Base-by-base conservation (phyloP, 345 rosid species). In the Punica granatum region DNA sequence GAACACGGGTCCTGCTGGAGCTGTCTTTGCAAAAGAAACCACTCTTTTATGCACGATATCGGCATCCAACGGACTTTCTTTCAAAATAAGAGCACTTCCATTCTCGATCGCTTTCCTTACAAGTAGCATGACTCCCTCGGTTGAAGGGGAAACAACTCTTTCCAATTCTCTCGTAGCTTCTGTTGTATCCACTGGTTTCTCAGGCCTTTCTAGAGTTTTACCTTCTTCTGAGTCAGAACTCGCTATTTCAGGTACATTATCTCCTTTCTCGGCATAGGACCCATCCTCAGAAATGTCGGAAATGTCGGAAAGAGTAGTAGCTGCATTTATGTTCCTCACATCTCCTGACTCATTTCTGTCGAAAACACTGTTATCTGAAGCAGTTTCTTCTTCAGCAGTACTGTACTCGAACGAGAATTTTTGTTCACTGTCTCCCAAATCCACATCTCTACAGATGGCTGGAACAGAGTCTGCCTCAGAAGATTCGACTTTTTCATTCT, bases 41-140 rank as follows among this genome's bases (percentile, higher is more conserved):
- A 86, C 77, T 64, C 76, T 83, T 67, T 86, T 73, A 67, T 79
- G 86, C 37, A 89, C 73, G 35, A 28, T 68, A 71, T 90, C 96
- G 44, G 92, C 89, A 23, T 90, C 88, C 75, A 87, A 77, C 51
- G 70, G 48, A 42, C 68, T 75, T 54, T 71, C 73, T 48, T 75
- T 86, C 68, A 93, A 78, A 35, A 85, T 75, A 42, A 86, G 58
- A 0, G 97, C 98, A 73, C 69, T 69, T 65, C 97, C 95, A 46
- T 67, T 78, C 56, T 90, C 94, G 31, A 93, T 80, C 64, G 98
- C 97, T 74, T 89, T 74, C 62, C 79, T 83, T 85, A 78, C 72
- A 68, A 90, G 78, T 64, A 63, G 72, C 59, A 82, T 36, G 63
- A 89, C 75, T 70, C 78, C 80, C 43, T 77, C 82, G 2, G 77